Evolutionary conservation across 129 eudicot genomes (phyloP).

Genomic region (Centaurea solstitialis): DNA sequence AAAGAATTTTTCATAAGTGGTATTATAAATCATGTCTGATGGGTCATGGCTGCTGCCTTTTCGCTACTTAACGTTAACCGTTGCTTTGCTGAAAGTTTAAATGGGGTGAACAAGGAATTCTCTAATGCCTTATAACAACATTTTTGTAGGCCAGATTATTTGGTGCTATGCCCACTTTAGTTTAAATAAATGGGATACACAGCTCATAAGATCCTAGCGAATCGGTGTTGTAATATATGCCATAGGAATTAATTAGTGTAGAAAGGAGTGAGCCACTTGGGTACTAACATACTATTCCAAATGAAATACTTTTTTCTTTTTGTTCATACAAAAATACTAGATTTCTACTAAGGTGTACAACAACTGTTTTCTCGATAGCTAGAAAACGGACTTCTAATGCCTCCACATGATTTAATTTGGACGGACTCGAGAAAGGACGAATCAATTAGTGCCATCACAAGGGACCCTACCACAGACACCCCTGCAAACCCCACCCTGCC

Average conservation of each 20-base stretch:
- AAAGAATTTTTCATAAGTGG: background rate
- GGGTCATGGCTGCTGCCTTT: conserved; percentile 14
- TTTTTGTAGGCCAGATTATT: conserved; percentile 6
- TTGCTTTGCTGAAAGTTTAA: background rate
- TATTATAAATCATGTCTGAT: conserved; percentile 15
- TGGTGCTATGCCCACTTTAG: background rate
- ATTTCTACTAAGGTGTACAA: conserved; percentile 13
- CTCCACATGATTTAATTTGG: conserved; percentile 39
- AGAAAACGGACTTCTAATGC: conserved; percentile 37
- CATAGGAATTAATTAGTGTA: background rate
- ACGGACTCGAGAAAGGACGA: conserved; percentile 35
- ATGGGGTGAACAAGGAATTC: conserved; percentile 25
- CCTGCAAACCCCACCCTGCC: background rate
- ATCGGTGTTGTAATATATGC: background rate
- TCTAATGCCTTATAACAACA: conserved; percentile 15
- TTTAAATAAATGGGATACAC: background rate
- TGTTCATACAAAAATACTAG: background rate
- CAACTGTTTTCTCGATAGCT: conserved; percentile 33
- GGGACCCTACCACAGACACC: background rate
- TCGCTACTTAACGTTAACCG: background rate
- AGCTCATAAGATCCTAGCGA: background rate
- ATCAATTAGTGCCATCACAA: conserved; percentile 37
- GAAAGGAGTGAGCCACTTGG: background rate
- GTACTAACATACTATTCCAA: background rate
- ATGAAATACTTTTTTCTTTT: background rate